phyloP scores from a whole-genome alignment of 2,329 filamentous ascomycete species.

The Sclerotinia trifoliorum region DNA sequence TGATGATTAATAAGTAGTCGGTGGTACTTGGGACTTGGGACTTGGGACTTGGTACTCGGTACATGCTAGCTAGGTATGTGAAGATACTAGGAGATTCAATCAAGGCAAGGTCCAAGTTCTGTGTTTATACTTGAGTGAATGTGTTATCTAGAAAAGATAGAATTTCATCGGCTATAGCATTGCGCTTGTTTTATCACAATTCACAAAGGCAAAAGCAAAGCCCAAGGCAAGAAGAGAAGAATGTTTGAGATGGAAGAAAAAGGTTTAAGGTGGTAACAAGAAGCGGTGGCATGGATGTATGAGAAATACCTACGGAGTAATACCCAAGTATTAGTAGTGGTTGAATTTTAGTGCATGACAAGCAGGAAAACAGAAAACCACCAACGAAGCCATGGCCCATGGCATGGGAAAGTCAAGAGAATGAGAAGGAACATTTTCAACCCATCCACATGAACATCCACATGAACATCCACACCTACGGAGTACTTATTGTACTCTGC shows the following conservation, averaged over 20 bases:
- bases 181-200: background rate
- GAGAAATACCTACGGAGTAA: background rate
- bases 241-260: background rate
- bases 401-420: background rate
- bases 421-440: background rate
- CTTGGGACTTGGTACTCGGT: too few species aligned
- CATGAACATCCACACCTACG: background rate
- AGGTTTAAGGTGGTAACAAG: background rate
- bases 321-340: background rate
- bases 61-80: too few species aligned
- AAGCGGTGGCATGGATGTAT: conserved; percentile 3
- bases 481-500: background rate
- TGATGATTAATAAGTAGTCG: background rate
- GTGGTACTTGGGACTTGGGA: too few species aligned
- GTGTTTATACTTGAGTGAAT: background rate
- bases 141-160: background rate
- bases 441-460: background rate
- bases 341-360: background rate
- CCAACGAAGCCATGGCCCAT: background rate
- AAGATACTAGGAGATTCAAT: background rate
- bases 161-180: background rate
- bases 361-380: background rate
- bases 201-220: background rate
- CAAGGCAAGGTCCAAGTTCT: background rate
- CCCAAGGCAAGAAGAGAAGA: background rate